Base-by-base conservation (phyloP, 2,329 filamentous ascomycete genomes). In the Lachnellula suecica region DNA sequence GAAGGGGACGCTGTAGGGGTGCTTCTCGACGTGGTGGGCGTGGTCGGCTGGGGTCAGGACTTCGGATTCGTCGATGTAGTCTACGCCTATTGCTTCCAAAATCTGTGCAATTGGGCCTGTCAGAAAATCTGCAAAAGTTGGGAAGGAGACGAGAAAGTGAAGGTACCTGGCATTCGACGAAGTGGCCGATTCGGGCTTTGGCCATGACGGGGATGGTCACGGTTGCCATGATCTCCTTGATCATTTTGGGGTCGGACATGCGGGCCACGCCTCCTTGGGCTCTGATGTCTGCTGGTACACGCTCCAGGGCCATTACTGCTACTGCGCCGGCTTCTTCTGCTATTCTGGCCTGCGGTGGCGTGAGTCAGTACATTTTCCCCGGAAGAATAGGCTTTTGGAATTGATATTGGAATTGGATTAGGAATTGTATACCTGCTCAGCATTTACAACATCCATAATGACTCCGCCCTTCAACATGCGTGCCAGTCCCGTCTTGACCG, bases 131-230 rank as follows among this genome's bases (percentile, higher is more conserved):
- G 23, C 22, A 22, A 25, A n/a, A 17, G 19, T 19, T 27, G 29
- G 25, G 43, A 25, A 37, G 50, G 20, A 29, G 38, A n/a, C n/a
- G n/a, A n/a, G n/a, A 29, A 45, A 35, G 31, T 41, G 20, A 31
- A 64, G 68, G 49, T 73, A 83, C 81, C 79, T 89, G 93, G 77
- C 92, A 97, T 78, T 99, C 94, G 66, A 97, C 93, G 63, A 97
- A 92, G 76, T 99, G 94, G 34, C 94, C 94, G 70, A 97, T 99
- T 69, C 94, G 84, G 22, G 93, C 93, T 78, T 99, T 99, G 59
- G 94, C 94, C 94, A 99, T 97, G 72, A 99, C 94, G 64, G 94
- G 94, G 66, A 97, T 97, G 49, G 93, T 97, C 43, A 97, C 94
- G 37, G 91, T 86, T 3, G 81, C 84, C 84, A 97, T 95, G 71